Percentiles rank a stretch among this genome's conserved stretches.
Conservation (phyloP, 768 basidiomycete genomes). For the Tricholoma flavovirens region DNA sequence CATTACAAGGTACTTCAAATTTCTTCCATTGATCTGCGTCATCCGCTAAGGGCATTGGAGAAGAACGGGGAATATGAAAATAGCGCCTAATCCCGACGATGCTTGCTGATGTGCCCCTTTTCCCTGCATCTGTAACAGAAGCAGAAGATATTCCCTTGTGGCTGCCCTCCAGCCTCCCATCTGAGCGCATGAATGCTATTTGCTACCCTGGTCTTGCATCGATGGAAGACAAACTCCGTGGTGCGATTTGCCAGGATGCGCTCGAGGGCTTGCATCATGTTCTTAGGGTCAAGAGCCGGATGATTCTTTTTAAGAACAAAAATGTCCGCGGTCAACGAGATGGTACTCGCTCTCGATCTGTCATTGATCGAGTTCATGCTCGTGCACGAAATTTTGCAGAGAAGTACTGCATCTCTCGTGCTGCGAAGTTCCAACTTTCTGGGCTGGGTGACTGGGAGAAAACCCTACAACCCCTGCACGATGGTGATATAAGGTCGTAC, state of each 20-base stretch:
- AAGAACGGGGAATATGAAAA: too few species aligned
- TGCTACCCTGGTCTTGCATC: constrained; percentile 3
- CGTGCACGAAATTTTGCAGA: neutral
- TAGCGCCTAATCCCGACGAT: too few species aligned
- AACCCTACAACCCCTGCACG: neutral
- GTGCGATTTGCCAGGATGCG: constrained; percentile 16
- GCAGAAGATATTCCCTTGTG: constrained; percentile 11
- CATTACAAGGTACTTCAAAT: too few species aligned
- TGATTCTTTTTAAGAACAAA: constrained; percentile 17
- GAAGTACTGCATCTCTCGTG: neutral
- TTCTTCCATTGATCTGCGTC: too few species aligned
- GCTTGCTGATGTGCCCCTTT: too few species aligned
- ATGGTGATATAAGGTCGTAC: constrained; percentile 6
- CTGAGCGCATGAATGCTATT: neutral
- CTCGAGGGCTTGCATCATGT: constrained; percentile 14
- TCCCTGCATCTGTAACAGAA: too few species aligned
- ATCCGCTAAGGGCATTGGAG: too few species aligned
- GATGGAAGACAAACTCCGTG: constrained; percentile 16
- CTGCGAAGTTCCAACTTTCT: neutral
- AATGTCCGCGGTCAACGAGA: constrained; percentile 19
- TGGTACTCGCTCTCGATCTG: constrained; percentile 15
- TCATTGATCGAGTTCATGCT: constrained; percentile 13
- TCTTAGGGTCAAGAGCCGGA: constrained; percentile 14
- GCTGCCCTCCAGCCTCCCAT: constrained; percentile 11
- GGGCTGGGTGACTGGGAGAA: constrained; percentile 6